Percentiles rank a stretch among this genome's conserved stretches.
Evolutionary conservation across 2,329 filamentous ascomycete species (phyloP).

Genomic region (Mycosphaerella arachidis): DNA sequence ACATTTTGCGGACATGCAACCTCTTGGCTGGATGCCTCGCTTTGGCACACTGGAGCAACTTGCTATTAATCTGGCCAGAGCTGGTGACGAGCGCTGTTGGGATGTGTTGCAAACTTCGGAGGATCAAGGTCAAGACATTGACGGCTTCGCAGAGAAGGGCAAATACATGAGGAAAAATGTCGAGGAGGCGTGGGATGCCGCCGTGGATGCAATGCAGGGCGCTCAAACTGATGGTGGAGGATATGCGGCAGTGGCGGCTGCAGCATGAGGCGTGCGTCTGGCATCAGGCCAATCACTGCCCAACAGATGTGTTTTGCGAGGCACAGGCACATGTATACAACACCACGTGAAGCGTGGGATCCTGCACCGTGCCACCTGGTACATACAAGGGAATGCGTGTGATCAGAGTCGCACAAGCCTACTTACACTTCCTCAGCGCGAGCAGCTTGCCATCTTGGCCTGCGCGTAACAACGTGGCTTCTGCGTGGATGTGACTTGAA

Average conservation of each 20-base stretch:
- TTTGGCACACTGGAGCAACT: conserved; percentile 30
- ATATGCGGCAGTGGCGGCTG: background rate
- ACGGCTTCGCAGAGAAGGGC: conserved; percentile 27
- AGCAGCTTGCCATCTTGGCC: background rate
- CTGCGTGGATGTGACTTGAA: background rate
- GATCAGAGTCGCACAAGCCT: background rate
- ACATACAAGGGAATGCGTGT: background rate
- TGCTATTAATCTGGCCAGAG: conserved; percentile 23
- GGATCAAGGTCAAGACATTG: conserved; percentile 24
- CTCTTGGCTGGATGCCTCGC: conserved; percentile 29
- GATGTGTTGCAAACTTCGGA: conserved; percentile 32
- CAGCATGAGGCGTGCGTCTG: background rate
- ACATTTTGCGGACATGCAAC: conserved; percentile 34
- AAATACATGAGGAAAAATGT: conserved; percentile 24
- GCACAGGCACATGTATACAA: background rate
- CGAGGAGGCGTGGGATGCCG: conserved; percentile 22
- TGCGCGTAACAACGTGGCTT: background rate
- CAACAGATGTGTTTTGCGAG: background rate
- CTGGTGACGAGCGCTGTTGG: conserved; percentile 32
- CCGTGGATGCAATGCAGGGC: background rate
- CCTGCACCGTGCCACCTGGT: background rate
- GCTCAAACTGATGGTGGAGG: background rate
- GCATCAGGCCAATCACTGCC: background rate
- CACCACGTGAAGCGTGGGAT: background rate
- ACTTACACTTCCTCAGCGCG: background rate